Base-by-base conservation (phyloP, 768 basidiomycete genomes). In the Russula ochroleuca region DNA sequence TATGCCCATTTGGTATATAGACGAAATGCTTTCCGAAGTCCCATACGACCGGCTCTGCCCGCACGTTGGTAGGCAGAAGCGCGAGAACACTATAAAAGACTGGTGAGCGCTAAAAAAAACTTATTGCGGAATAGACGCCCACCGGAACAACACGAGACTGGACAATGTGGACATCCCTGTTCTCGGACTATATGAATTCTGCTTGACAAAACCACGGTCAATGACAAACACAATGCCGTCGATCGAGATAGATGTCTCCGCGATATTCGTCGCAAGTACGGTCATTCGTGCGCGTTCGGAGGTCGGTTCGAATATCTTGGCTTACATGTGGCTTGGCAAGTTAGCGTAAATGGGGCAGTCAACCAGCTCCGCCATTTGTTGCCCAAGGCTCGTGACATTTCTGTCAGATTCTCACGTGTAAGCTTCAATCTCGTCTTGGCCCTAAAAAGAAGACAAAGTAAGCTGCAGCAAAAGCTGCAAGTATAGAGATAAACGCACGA, bases 111-210 rank as follows among this genome's bases (percentile, higher is more conserved):
- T 33, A 60, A 40, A 13, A 37, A 8, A 40, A 17, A 52, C 31
- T 3, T 11, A 5, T 19, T 33, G 31, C 31, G 38, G 21, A 49
- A 40, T 50, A 48, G 52, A 45, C 5, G 21, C 89, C 75, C 66
- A 95, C 92, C 0, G 97, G 97, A 56, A 98, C 95, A 38, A 98
- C 94, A 94, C 85, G 15, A 99, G 80, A 0, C 94, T 96, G 11
- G 93, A 94, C 97, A 99, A 98, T 49, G 97, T 97, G 97, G 97
- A 75, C 99, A n/a, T n/a, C n/a, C n/a, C n/a, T n/a, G n/a, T n/a
- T n/a, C n/a, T n/a, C n/a, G n/a, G n/a, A n/a, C n/a, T 99, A 73
- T 97, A 99, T 45, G 94, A 90, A 74, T 99, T 98, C 73, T 99
- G 97, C 79, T 99, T 99, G 69, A 98, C 96, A 71, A 98, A 98